Evolutionary conservation across 495 filamentous ascomycete species (phyloP).

Genomic region (Bacidia gigantensis): DNA sequence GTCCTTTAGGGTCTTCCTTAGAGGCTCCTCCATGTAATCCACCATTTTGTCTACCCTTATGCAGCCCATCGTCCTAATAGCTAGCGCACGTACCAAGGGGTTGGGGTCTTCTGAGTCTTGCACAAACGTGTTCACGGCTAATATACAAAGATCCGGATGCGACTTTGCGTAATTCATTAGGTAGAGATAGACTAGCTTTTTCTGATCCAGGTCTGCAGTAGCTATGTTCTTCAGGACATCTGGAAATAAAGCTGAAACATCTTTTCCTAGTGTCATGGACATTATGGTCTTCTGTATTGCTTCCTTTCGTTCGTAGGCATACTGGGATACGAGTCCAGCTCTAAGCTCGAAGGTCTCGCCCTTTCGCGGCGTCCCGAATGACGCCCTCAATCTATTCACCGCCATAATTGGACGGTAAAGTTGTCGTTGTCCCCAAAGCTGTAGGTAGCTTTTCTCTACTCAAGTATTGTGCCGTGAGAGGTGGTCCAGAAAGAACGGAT

Average conservation of each 20-base stretch:
- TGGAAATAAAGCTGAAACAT: constrained; percentile 93
- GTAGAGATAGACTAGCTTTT: constrained; percentile 98
- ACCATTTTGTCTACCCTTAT: constrained; percentile 99
- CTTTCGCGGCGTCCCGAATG: constrained; percentile 83
- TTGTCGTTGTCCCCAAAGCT: constrained; percentile 21
- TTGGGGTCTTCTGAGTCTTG: constrained; percentile 99
- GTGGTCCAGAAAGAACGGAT: too few relatives aligned
- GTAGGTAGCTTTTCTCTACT: not conserved
- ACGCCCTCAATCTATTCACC: constrained; percentile 88
- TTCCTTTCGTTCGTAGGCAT: constrained; percentile 98
- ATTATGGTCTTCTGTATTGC: constrained; percentile 99
- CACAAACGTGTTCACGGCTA: constrained; percentile 98
- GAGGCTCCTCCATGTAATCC: constrained; percentile 98
- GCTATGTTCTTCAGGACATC: constrained; percentile 99
- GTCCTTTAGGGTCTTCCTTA: constrained; percentile 90
- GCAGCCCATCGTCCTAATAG: constrained; percentile 98
- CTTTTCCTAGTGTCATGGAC: constrained; percentile 98
- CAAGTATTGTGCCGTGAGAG: too few relatives aligned
- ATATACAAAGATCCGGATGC: constrained; percentile 95
- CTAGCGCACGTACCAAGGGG: constrained; percentile 83
- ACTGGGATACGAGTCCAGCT: constrained; percentile 94
- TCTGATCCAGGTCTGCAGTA: constrained; percentile 88
- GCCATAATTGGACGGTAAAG: constrained; percentile 48
- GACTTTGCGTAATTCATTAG: constrained; percentile 99
- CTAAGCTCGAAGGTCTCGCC: constrained; percentile 97